These are phyloP conservation scores for Citrullus colocynthis DNA, from an alignment of 306 rosid genomes.

Conservation along the genomic window DNA sequence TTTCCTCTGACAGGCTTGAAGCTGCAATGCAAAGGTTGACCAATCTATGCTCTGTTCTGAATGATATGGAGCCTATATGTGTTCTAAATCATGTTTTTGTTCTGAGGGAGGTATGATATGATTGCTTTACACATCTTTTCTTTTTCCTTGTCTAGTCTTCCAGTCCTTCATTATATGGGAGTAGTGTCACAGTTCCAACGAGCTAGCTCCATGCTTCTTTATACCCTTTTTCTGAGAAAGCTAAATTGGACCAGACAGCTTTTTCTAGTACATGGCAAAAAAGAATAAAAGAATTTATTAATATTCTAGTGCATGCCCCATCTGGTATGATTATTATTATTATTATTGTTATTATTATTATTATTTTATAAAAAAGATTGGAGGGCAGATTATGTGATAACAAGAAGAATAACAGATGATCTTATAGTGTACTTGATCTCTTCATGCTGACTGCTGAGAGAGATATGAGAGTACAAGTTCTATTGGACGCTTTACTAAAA, in stretches of 20 bases:
- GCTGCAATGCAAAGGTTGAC: constrained; percentile 99
- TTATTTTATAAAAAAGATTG: too few relatives aligned
- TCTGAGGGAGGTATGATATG: constrained; percentile 63
- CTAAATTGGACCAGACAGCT: neutral
- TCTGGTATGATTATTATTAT: neutral
- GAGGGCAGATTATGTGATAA: neutral
- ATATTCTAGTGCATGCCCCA: neutral
- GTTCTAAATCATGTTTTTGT: constrained; percentile 91
- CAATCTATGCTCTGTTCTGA: constrained; percentile 87
- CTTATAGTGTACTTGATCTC: neutral
- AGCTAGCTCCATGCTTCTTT: neutral
- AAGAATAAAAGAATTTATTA: neutral
- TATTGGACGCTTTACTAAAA: neutral
- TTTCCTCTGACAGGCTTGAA: constrained; percentile 57
- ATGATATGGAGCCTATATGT: constrained; percentile 98
- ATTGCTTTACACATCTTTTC: neutral
- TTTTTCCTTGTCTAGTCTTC: neutral
- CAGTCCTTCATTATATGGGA: neutral
- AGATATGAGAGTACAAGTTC: neutral
- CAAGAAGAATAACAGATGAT: neutral
- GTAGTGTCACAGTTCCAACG: neutral
- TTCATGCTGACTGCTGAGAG: neutral
- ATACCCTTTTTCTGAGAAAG: neutral
- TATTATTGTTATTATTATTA: too few relatives aligned
- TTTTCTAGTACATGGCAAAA: neutral